Conservation (phyloP, 495 filamentous ascomycete species). For the Poronia punctata region DNA sequence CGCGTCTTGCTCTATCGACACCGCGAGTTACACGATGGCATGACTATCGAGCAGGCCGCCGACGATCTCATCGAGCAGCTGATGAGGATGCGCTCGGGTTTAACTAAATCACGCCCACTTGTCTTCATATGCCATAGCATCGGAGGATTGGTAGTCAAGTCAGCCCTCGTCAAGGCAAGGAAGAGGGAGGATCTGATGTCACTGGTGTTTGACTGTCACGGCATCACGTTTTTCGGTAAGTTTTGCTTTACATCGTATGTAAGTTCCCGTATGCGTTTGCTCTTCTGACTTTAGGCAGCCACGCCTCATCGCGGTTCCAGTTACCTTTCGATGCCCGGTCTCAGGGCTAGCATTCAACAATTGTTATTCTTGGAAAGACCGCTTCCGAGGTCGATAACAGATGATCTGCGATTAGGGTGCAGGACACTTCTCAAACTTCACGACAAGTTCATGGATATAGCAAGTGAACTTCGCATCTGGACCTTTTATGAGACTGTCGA, state of each 20-base stretch:
- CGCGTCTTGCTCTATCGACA: conserved; percentile 52
- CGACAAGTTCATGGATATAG: conserved; percentile 50
- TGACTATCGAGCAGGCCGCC: conserved; percentile 44
- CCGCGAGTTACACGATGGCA: conserved; percentile 39
- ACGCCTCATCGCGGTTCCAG: conserved; percentile 61
- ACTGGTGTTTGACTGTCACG: conserved; percentile 52
- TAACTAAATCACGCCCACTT: conserved; percentile 40
- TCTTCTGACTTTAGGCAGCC: conserved; percentile 25
- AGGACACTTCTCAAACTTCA: conserved; percentile 42
- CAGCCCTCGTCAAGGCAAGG: conserved; percentile 46
- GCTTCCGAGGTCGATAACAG: conserved; percentile 42
- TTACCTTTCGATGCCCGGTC: conserved; percentile 53
- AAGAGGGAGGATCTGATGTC: conserved; percentile 29
- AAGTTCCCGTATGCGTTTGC: too few species aligned
- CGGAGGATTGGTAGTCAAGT: conserved; percentile 54
- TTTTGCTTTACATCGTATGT: neutral
- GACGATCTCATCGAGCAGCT: conserved; percentile 44
- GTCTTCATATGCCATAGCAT: conserved; percentile 63
- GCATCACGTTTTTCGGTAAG: conserved; percentile 54
- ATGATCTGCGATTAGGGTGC: conserved; percentile 45
- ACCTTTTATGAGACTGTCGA: conserved; percentile 60
- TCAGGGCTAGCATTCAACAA: conserved; percentile 46
- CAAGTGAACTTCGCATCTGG: conserved; percentile 59
- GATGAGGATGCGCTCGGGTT: conserved; percentile 28
- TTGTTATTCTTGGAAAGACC: conserved; percentile 49